These are phyloP conservation scores for Podospora tetraspora DNA, from an alignment of 495 filamentous ascomycete genomes.

Conservation along the genomic window DNA sequence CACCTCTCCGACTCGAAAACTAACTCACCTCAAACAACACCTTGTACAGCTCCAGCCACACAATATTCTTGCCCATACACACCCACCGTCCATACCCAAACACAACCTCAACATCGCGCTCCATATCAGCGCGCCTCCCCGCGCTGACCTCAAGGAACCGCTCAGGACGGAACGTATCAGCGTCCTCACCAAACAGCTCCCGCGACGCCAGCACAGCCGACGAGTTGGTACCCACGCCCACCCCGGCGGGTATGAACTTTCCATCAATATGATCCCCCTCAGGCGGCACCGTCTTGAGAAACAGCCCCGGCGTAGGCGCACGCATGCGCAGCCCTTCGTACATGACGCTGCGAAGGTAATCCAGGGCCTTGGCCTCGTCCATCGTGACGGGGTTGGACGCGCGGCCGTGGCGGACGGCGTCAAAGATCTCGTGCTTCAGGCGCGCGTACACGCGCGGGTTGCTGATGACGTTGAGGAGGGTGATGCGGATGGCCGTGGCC, in stretches of 20 bases:
- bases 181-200: constrained; percentile 36
- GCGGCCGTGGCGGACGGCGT: constrained; percentile 29
- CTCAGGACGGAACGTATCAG: constrained; percentile 45
- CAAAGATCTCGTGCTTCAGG: constrained; percentile 55
- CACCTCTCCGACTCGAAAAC: not conserved
- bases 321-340: constrained; percentile 47
- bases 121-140: constrained; percentile 30
- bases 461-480: constrained; percentile 49
- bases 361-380: constrained; percentile 39
- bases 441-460: constrained; percentile 43
- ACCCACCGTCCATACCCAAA: constrained; percentile 33
- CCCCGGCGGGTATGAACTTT: constrained; percentile 48
- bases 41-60: constrained; percentile 45
- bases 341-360: constrained; percentile 45
- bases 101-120: constrained; percentile 21
- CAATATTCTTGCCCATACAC: constrained; percentile 36
- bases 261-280: constrained; percentile 49
- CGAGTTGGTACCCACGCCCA: constrained; percentile 47
- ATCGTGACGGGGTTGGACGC: constrained; percentile 36
- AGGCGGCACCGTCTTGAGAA: constrained; percentile 43
- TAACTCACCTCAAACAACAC: constrained; percentile 43
- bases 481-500: constrained; percentile 50
- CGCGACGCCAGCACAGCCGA: constrained; percentile 22
- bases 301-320: constrained; percentile 33
- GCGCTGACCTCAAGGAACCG: constrained; percentile 45